Evolutionary conservation across 352 stramenopile genomes (phyloP), one percentile per base, ranked within the genome.

Genomic region (Phytophthora quininea): DNA sequence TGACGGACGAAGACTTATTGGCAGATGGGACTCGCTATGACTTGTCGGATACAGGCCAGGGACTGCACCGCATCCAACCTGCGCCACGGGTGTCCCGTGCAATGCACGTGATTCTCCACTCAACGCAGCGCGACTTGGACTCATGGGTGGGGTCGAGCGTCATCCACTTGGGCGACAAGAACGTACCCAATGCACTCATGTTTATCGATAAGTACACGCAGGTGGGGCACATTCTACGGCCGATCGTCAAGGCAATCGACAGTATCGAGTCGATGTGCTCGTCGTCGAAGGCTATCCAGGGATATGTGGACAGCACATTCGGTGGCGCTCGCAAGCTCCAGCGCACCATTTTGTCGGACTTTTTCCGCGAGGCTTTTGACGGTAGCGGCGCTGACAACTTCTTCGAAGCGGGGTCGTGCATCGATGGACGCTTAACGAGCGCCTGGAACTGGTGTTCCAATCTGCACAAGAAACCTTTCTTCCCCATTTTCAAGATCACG

Each of bases 121-220:
- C 82, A 40, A 95, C 88, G 30, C 88, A 96, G 63, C 78, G 77
- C 37, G 76, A 66, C 9, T 63, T 93, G 30, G 89, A 90, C 31
- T 80, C 88, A 15, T 98, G 96, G 96, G 86, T 98, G 31, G 96
- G 95, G 37, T 97, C 83, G 8, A 98, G 86, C 67, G 96, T 99
- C 14, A 98, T 99, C 62, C 97, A 99, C 73, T 65, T 99, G 30
- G 97, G 97, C 30, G 97, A 99, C 84, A 97, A 98, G 80, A 99
- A 99, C 78, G 97, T 99, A 32, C 97, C 96, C 12, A 99, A 99
- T 62, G 96, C 96, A 52, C 86, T 99, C 64, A 98, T 98, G 78
- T 99, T 99, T 71, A 99, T 99, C 74, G 97, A 99, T 86, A 99
- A 99, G 80, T 99, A 99, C 81, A 98, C 95, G 37, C 96, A 98